phyloP scores from a whole-genome alignment of 2,329 filamentous ascomycete genomes.

The Ascochyta clinopodiicola region DNA sequence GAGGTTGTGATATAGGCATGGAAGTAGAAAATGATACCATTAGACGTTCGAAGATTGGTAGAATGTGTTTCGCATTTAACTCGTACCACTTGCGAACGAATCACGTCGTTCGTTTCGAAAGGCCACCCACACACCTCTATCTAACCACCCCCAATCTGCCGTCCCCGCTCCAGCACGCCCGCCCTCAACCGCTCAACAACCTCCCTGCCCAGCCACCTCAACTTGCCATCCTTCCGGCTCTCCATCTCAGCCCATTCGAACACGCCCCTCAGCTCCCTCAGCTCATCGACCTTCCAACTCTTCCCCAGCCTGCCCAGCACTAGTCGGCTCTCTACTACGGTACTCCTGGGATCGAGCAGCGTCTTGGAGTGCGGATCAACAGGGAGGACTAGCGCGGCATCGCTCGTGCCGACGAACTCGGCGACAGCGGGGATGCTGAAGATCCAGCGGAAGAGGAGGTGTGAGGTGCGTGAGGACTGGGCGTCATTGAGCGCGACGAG shows the following conservation, averaged over 20 bases:
- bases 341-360: slow-evolving; percentile 61
- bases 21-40: slow-evolving; percentile 1
- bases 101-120: not conserved
- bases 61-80: not conserved
- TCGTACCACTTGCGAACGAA: not conserved
- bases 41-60: not conserved
- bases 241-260: slow-evolving; percentile 69
- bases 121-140: not conserved
- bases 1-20: not conserved
- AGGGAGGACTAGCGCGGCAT: slow-evolving; percentile 58
- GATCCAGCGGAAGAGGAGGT: slow-evolving; percentile 73
- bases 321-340: slow-evolving; percentile 74
- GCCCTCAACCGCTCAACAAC: slow-evolving; percentile 63
- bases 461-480: slow-evolving; percentile 46
- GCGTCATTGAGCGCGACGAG: slow-evolving; percentile 74
- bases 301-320: slow-evolving; percentile 59
- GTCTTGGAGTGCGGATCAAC: slow-evolving; percentile 52
- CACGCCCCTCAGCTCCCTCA: slow-evolving; percentile 68
- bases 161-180: slow-evolving; percentile 53
- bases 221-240: slow-evolving; percentile 43
- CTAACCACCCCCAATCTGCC: slow-evolving; percentile 20
- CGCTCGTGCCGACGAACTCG: slow-evolving; percentile 59
- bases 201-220: slow-evolving; percentile 63
- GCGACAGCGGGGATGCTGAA: slow-evolving; percentile 66
- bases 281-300: slow-evolving; percentile 53